Evolutionary conservation across 805 yeast species (phyloP), one percentile per base, ranked within the genome.

Genomic region (Wickerhamomyces hampshirensis): DNA sequence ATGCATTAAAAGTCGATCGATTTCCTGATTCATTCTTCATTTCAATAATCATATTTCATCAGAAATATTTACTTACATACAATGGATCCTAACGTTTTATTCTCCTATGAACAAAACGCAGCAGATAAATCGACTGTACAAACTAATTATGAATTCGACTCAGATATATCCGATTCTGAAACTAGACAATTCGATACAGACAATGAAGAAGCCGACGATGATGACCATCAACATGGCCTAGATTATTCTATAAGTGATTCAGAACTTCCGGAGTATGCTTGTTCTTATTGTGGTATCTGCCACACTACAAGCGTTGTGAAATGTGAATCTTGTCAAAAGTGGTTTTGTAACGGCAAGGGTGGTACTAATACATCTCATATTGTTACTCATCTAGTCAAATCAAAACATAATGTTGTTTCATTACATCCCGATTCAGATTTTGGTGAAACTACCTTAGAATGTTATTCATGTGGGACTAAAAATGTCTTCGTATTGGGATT

Each of bases 381-480:
- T 12, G 78, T 89, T 14, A 84, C 84, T 13, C 97, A 89, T 59
- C 62, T 88, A 55, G 94, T 87, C 19, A 63, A 84, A 47, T 74
- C 95, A 1, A 76, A 80, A 43, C 97, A 89, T 56, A 78, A 80
- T 49, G 66, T 59, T 15, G 87, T 89, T 3, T 68, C 82, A 2
- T 68, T 87, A 31, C 96, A 88, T 56, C 79, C 79, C 26, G 83
- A 82, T 18, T 80, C 89, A 2, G 88, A 84, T 42, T 65, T 88
- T 18, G 96, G 96, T n/a, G 95, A 84, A 36, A 81, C 89, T 5
- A 71, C 78, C 2, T 63, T 89, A 39, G 97, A 89, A 58, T 89
- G 97, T 63, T 89, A 88, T 62, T 81, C 80, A 53, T 89, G 97
- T 65, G 96, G 96, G 21, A 75, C 73, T 53, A 76, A 69, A 41